Evolutionary conservation across 495 filamentous ascomycete genomes (phyloP), one percentile per base, ranked within the genome.

Genomic region (Darksidea phi): DNA sequence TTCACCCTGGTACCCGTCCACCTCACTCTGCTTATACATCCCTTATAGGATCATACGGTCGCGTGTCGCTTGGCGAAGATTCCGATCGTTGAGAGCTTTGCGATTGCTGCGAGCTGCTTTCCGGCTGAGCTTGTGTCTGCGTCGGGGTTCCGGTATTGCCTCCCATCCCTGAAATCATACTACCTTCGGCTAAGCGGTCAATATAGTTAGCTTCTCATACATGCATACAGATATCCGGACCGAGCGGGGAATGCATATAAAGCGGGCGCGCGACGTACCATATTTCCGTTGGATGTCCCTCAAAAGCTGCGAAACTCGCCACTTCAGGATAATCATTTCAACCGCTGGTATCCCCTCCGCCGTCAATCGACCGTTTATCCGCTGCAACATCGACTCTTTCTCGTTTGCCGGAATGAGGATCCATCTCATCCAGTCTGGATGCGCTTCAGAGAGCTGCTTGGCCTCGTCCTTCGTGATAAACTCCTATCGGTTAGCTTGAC

Each of bases 391-490:
- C 6, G 6, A 24, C 38, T 66, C 63, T 23, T 66, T 55, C 32
- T 55, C 63, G 57, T 66, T 66, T 17, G 63, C 63, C 8, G 56
- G 63, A n/a, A 66, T 66, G 1, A 50, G 28, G 26, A 55, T 61
- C 63, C 63, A 66, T 46, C 45, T 52, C 20, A 50, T 60, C 63
- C 56, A 66, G 15, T 60, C 50, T 47, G 63, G 50, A 28, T 60
- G 57, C 34, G 49, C 51, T 46, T 60, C 57, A 12, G 56, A 60
- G 18, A 66, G 45, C 36, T 47, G 42, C 50, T 47, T 60, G 42
- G 56, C 50, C 23, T 66, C 56, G 7, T 66, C 63, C 38, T 61
- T 66, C 20, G 61, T 65, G 28, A 66, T 66, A 43, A 56, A 66
- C 56, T 66, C 32, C 38, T 8, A 34, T 4, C 53, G 11, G 57